These are phyloP conservation scores for Coniochaeta ligniaria DNA, from an alignment of 2,329 filamentous ascomycete genomes.

Conservation along the genomic window DNA sequence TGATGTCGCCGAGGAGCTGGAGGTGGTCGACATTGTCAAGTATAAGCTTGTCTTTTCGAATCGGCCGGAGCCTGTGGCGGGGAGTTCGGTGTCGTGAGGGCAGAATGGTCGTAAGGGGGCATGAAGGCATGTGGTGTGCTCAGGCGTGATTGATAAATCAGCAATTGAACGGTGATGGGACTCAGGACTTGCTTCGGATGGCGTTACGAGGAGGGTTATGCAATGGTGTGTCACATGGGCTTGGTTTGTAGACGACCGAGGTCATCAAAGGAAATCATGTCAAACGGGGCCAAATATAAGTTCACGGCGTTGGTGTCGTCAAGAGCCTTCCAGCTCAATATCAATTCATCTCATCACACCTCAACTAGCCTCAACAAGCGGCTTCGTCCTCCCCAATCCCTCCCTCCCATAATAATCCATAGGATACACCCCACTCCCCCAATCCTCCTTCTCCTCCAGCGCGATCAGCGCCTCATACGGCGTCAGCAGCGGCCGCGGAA, in stretches of 20 bases:
- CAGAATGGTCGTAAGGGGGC: background rate
- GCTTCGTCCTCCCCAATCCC: slow-evolving; percentile 73
- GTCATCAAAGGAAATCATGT: background rate
- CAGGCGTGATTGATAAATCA: background rate
- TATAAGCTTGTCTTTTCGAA: slow-evolving; percentile 80
- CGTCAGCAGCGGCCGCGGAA: slow-evolving; percentile 78
- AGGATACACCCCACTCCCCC: slow-evolving; percentile 72
- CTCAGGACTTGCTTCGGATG: background rate
- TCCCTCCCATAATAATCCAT: slow-evolving; percentile 99
- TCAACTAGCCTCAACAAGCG: slow-evolving; percentile 13
- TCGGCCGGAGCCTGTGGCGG: slow-evolving; percentile 73
- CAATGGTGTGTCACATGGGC: background rate
- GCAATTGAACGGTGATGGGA: background rate
- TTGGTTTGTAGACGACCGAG: background rate
- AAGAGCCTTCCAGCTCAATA: background rate
- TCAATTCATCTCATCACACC: background rate
- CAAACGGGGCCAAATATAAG: background rate
- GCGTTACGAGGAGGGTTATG: background rate
- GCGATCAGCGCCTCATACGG: slow-evolving; percentile 93
- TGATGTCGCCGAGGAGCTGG: slow-evolving; percentile 52
- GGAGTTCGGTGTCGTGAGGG: slow-evolving; percentile 20
- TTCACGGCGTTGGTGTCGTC: background rate
- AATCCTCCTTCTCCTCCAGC: slow-evolving; percentile 72
- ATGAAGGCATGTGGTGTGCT: background rate
- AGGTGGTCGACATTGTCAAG: slow-evolving; percentile 81